Evolutionary conservation across 108 stramenopile genomes (phyloP).

Genomic region (Skeletonema tropicum): DNA sequence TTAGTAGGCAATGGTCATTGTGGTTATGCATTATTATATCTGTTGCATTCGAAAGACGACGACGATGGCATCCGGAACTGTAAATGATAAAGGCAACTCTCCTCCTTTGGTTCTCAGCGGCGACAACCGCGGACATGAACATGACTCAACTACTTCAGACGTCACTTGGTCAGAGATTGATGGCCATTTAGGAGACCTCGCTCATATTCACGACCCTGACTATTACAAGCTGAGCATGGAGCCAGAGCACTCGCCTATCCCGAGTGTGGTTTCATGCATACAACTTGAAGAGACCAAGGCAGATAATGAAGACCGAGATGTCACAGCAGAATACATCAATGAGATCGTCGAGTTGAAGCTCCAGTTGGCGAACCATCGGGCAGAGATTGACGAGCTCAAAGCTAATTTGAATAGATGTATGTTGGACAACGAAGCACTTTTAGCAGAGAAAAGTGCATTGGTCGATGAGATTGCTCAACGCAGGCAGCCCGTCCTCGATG

Average conservation of each 20-base stretch:
- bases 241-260: not conserved
- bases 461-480: not conserved
- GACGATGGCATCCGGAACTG: too few relatives aligned
- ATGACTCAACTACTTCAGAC: not conserved
- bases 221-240: not conserved
- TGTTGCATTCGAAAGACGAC: too few relatives aligned
- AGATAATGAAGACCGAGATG: not conserved
- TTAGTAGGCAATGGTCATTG: too few relatives aligned
- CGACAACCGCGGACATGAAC: not conserved
- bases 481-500: not conserved
- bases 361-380: not conserved
- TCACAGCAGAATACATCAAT: not conserved
- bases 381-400: not conserved
- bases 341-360: conserved; percentile 1
- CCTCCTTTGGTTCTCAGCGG: not conserved
- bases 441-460: not conserved
- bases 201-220: not conserved
- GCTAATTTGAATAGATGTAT: not conserved
- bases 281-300: not conserved
- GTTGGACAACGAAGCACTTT: not conserved
- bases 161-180: not conserved
- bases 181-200: not conserved
- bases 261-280: not conserved
- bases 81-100: not conserved
- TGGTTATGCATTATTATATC: too few relatives aligned